These are phyloP conservation scores for Murraya paniculata DNA, from an alignment of 345 rosid genomes.

Conservation along the genomic window DNA sequence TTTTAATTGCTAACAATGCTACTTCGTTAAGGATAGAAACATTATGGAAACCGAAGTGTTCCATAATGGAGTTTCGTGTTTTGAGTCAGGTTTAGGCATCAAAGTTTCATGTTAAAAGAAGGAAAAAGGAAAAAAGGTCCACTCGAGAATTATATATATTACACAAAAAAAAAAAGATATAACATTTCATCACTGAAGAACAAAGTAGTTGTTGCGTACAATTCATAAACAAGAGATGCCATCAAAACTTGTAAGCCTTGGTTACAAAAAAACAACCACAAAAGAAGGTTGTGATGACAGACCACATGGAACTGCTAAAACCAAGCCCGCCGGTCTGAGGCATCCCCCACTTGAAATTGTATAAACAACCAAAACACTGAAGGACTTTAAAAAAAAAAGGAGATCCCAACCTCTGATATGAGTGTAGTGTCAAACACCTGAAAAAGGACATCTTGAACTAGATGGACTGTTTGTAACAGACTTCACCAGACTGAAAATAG, in stretches of 20 bases:
- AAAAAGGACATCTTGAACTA: constrained; percentile 11
- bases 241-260: constrained; percentile 7
- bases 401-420: background rate
- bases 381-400: constrained; percentile 3
- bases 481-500: constrained; percentile 19
- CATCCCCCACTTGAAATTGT: constrained; percentile 23
- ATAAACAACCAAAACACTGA: constrained; percentile 21
- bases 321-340: constrained; percentile 23
- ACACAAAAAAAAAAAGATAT: background rate
- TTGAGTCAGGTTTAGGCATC: too few relatives aligned
- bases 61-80: too few relatives aligned
- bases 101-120: too few relatives aligned
- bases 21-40: background rate
- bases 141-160: background rate
- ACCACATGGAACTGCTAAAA: constrained; percentile 15
- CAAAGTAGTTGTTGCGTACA: constrained; percentile 24
- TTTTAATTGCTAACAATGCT: background rate
- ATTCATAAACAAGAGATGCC: constrained; percentile 27
- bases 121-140: too few relatives aligned
- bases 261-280: constrained; percentile 18
- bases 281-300: constrained; percentile 16
- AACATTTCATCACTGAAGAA: background rate
- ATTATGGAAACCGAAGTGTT: background rate
- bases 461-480: constrained; percentile 19
- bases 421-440: constrained; percentile 4